phyloP scores from a whole-genome alignment of 148 eudicot species.

The Rhododendron kiyosumense region DNA sequence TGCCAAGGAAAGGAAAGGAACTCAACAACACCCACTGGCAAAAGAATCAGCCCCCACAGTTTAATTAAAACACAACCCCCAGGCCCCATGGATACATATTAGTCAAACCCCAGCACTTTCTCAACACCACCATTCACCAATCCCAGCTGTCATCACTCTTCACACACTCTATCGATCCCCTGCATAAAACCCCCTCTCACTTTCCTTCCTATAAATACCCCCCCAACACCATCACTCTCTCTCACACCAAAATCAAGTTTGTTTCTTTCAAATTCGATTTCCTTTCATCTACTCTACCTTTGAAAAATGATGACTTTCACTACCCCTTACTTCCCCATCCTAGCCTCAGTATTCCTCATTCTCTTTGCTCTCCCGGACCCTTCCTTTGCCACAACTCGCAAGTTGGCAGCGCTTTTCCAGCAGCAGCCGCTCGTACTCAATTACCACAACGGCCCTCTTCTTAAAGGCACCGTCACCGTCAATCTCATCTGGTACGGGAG shows the following conservation, averaged over 20 bases:
- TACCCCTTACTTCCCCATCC: background rate
- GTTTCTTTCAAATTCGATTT: background rate
- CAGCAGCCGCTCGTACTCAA: conserved; percentile 23
- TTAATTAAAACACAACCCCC: no score
- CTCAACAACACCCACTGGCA: no score
- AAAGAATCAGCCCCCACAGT: no score
- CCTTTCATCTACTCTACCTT: background rate
- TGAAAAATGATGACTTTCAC: background rate
- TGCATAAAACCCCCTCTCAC: no score
- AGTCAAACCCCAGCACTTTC: no score
- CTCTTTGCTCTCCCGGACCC: background rate
- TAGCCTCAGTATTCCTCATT: background rate
- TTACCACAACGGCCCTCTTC: conserved; percentile 40
- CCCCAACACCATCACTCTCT: background rate
- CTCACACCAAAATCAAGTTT: background rate
- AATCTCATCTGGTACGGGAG: conserved; percentile 55
- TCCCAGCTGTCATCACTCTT: no score
- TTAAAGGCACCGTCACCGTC: conserved; percentile 32
- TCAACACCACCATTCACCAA: no score
- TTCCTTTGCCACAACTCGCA: background rate
- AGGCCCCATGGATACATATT: no score
- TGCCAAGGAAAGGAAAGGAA: no score
- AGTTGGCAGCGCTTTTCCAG: background rate
- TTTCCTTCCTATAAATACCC: background rate
- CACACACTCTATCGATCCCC: no score